Conservation (phyloP, 1,139 yeast species). For the Blastobotrys malaysiensis region DNA sequence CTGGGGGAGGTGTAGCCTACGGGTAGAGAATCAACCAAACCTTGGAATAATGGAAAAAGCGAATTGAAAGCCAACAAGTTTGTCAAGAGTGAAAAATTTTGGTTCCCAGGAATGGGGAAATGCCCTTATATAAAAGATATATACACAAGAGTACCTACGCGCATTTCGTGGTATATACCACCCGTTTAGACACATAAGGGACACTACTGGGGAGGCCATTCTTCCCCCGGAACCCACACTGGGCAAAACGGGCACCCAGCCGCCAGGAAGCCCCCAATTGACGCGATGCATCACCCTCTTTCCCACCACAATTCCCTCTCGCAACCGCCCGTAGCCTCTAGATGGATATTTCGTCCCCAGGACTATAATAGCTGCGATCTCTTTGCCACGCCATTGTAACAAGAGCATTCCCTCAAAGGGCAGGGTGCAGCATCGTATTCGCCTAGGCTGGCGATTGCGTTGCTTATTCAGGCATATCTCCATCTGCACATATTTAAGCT, state of each 20-base stretch:
- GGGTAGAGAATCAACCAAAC: too few species aligned
- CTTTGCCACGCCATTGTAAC: background rate
- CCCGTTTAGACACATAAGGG: background rate
- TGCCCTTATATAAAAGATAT: background rate
- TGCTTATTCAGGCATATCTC: background rate
- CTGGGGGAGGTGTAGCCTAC: too few species aligned
- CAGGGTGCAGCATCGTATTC: background rate
- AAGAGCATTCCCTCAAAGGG: background rate
- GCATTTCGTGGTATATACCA: background rate
- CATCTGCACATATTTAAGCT: background rate
- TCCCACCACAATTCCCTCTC: background rate
- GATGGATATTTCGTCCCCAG: background rate
- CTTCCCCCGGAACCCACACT: too few species aligned
- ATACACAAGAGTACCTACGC: background rate
- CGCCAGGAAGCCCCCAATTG: background rate
- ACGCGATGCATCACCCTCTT: background rate
- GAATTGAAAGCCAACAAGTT: background rate
- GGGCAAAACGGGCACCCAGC: background rate
- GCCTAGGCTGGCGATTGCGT: background rate
- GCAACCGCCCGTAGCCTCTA: background rate
- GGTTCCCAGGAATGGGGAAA: background rate
- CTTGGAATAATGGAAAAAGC: background rate
- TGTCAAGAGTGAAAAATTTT: background rate
- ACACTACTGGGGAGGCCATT: background rate
- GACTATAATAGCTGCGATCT: background rate